phyloP scores from a whole-genome alignment of 1,139 yeast species.

The Yamadazyma jaroonii region DNA sequence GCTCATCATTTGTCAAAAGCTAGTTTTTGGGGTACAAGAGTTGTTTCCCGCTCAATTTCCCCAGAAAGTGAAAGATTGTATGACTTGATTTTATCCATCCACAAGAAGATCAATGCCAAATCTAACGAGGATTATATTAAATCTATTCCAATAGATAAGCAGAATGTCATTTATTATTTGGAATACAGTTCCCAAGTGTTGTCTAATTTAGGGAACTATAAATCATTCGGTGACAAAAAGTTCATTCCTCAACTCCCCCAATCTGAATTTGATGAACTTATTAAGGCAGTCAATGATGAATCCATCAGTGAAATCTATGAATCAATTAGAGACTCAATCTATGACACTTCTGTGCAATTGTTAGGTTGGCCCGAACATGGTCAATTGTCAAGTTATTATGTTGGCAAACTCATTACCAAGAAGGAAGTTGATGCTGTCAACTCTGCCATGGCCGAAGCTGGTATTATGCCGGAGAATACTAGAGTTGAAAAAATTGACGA shows the following conservation, averaged over 20 bases:
- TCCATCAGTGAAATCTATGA: slow-evolving; percentile 39
- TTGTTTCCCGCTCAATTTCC: slow-evolving; percentile 78
- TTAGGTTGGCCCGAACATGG: slow-evolving; percentile 81
- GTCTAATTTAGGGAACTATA: slow-evolving; percentile 80
- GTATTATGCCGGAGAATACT: slow-evolving; percentile 81
- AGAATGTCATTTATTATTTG: slow-evolving; percentile 48
- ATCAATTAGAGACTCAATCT: slow-evolving; percentile 47
- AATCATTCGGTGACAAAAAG: slow-evolving; percentile 86
- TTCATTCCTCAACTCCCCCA: slow-evolving; percentile 63
- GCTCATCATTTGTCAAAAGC: slow-evolving; percentile 85
- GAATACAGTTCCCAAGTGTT: slow-evolving; percentile 82
- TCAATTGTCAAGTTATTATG: slow-evolving; percentile 72
- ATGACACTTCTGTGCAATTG: slow-evolving; percentile 43
- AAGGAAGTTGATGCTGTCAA: slow-evolving; percentile 66
- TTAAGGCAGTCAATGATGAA: slow-evolving; percentile 38
- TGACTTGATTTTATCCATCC: slow-evolving; percentile 62
- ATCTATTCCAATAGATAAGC: slow-evolving; percentile 26
- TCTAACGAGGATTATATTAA: slow-evolving; percentile 42
- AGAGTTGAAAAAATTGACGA: slow-evolving; percentile 56
- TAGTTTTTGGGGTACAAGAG: slow-evolving; percentile 78
- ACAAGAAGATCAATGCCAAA: slow-evolving; percentile 45
- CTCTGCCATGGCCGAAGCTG: slow-evolving; percentile 54
- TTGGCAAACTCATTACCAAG: slow-evolving; percentile 48
- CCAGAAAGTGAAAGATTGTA: slow-evolving; percentile 75
- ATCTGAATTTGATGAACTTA: slow-evolving; percentile 47